A percentile compares a stretch with the other conserved stretches of the same genome.
phyloP scores from a whole-genome alignment of 257 asterid genomes.

The Solanum boliviense region DNA sequence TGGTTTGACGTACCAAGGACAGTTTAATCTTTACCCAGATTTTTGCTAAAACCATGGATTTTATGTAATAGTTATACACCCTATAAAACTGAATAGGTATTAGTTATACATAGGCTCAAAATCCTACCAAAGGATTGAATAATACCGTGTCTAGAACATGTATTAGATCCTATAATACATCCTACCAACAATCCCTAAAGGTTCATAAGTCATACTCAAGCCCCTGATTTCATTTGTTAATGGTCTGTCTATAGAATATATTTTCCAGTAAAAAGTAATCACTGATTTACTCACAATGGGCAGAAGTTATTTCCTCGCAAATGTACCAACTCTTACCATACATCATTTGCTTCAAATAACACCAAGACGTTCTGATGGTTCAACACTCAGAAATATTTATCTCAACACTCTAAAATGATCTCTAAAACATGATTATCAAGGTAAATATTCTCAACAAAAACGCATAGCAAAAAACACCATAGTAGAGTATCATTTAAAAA shows the following conservation, averaged over 20 bases:
- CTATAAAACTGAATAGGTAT: not conserved
- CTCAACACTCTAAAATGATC: not conserved
- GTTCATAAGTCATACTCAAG: not conserved
- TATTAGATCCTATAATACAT: not conserved
- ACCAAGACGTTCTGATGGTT: not conserved
- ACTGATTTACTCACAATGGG: not conserved
- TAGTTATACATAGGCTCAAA: not conserved
- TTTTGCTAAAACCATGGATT: not conserved
- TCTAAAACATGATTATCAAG: not conserved
- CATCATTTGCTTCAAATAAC: not conserved
- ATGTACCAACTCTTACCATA: not conserved
- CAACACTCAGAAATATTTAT: not conserved
- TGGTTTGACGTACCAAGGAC: not conserved
- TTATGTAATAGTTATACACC: not conserved
- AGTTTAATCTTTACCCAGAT: not conserved
- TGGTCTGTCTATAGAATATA: not conserved
- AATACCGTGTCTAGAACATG: not conserved
- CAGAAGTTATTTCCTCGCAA: not conserved
- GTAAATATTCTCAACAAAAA: not conserved
- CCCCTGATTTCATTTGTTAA: not conserved
- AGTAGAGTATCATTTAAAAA: not conserved
- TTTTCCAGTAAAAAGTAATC: not conserved
- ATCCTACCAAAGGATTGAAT: not conserved
- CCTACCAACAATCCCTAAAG: not conserved
- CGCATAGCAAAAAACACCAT: not conserved